Evolutionary conservation across 352 stramenopile species (phyloP), one percentile per base, ranked within the genome.

Genomic region (Phytopythium aichiense): DNA sequence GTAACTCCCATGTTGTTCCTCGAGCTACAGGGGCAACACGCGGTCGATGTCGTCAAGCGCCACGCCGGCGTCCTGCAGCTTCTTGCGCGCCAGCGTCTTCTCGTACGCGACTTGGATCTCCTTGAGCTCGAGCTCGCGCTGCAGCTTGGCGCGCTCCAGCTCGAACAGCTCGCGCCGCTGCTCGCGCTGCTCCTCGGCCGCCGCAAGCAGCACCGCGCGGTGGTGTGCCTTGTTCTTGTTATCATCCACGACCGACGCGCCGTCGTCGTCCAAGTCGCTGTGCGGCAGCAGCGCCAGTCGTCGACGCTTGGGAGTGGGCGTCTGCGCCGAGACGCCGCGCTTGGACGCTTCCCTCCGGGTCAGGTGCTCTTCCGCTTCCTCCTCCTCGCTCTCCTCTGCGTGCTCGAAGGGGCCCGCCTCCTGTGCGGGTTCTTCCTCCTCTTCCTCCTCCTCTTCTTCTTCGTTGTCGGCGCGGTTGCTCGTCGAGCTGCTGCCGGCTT

Each of bases 71-170:
- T 74, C 55, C 42, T 81, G 62, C 51, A 87, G 61, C 45, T 71
- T 79, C 62, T 78, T 79, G 40, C 76, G 74, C 30, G 72, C 72
- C 20, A 86, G 72, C 45, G 72, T 63, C 22, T 69, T 71, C 51
- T 83, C 74, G 51, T 74, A 65, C 15, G 65, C 60, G 2, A 81
- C 57, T 33, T 84, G 67, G 23, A 86, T 61, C 31, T 74, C 70
- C 42, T 73, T 80, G 23, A 64, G 52, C 48, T 81, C 61, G 23
- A 86, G 57, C 53, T 86, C 76, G 58, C 69, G 67, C 59, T 76
- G 61, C 23, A 74, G 62, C 50, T 77, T 79, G 55, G 71, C 69
- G 45, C 76, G 68, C 63, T 86, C 76, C 16, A 86, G 62, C 42
- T 77, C 51, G 56, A 82, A 84, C 23, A 86, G 54, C 50, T 68